Percentiles rank a stretch among this genome's conserved stretches.
Conservation (phyloP, 2,329 filamentous ascomycete genomes). For the Apiospora phragmitis region DNA sequence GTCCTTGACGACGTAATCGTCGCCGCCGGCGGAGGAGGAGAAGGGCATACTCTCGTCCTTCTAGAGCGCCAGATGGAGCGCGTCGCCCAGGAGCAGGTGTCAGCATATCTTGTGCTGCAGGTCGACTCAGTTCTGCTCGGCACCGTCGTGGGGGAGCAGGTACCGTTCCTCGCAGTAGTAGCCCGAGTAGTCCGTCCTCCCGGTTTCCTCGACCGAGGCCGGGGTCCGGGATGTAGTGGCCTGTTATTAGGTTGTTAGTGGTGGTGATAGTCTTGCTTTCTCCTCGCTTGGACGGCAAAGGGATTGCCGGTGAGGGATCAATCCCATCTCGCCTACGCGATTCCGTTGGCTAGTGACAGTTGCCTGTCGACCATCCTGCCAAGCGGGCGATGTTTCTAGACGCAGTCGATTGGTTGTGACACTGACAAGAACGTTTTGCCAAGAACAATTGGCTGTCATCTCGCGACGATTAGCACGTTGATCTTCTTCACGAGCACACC, state of each 20-base stretch:
- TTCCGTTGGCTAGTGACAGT: background rate
- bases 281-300: background rate
- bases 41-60: background rate
- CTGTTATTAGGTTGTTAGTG: background rate
- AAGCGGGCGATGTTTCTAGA: background rate
- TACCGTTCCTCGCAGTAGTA: background rate
- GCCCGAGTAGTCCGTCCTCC: conserved; percentile 8
- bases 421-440: background rate
- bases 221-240: background rate
- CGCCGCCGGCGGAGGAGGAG: too few species aligned
- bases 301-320: background rate
- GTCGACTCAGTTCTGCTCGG: background rate
- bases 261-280: background rate
- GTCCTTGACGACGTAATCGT: background rate
- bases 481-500: too few species aligned
- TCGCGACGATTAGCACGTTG: too few species aligned
- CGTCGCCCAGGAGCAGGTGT: background rate
- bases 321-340: background rate
- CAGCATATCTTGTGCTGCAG: background rate
- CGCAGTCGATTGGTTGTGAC: background rate
- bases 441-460: background rate
- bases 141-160: background rate
- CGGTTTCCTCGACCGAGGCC: conserved; percentile 2
- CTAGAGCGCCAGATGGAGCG: background rate
- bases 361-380: background rate